These are phyloP conservation scores for Penicillium bovifimosum DNA, from an alignment of 495 filamentous ascomycete species.

Conservation along the genomic window DNA sequence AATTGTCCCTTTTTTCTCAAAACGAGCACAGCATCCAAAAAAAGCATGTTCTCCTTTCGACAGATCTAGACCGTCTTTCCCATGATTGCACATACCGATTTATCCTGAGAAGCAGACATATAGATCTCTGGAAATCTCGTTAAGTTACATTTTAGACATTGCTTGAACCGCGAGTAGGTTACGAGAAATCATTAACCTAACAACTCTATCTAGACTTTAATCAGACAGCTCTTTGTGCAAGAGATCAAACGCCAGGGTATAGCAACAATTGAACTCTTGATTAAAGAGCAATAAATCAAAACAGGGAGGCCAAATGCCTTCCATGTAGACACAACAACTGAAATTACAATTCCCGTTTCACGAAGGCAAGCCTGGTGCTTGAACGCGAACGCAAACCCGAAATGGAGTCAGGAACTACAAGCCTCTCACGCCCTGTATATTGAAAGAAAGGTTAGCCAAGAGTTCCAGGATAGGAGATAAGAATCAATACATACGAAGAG, in stretches of 20 bases:
- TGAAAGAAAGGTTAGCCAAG: conserved; percentile 8
- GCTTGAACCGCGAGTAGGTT: neutral
- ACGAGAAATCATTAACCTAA: neutral
- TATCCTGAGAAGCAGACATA: neutral
- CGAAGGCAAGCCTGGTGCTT: neutral
- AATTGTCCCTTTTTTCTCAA: conserved; percentile 29
- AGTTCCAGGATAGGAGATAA: neutral
- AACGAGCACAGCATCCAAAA: conserved; percentile 17
- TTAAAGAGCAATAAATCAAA: neutral
- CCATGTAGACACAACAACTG: neutral
- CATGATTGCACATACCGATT: neutral
- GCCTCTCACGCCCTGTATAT: conserved; percentile 4
- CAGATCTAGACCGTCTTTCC: conserved; percentile 7
- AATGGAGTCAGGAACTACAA: neutral
- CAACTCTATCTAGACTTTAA: neutral
- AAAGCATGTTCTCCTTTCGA: conserved; percentile 23
- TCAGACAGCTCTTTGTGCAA: neutral
- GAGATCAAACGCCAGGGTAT: conserved; percentile 4
- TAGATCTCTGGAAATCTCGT: conserved; percentile 1
- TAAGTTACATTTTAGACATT: neutral
- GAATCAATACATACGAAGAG: conserved; percentile 56
- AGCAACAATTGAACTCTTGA: neutral
- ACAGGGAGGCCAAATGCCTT: neutral
- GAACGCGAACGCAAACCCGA: too few relatives aligned
- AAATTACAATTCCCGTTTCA: neutral